Evolutionary conservation across 352 stramenopile genomes (phyloP), one percentile per base, ranked within the genome.

Genomic region (Phytophthora multivora): DNA sequence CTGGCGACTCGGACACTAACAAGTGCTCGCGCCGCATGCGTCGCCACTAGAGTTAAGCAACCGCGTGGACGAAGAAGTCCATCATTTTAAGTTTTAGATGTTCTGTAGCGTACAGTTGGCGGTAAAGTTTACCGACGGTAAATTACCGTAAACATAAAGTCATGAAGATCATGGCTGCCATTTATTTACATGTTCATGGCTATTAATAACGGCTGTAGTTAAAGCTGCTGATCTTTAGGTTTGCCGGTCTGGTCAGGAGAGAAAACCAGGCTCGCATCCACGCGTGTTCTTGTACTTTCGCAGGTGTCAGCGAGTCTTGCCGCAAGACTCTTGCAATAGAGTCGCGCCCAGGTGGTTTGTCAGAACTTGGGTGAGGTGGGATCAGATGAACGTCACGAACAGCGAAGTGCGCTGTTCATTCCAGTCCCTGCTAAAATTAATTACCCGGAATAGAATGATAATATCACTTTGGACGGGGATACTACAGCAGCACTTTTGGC

Each of bases 11-110:
- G 21, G 63, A 68, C 15, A 33, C 36, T 2, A 51, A 31, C 19
- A 69, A 69, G 30, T 69, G 65, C 49, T 54, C 26, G 19, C 60
- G 64, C 51, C 63, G 63, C 26, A 56, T 53, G 45, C 58, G 63
- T n/a, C 64, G 64, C 21, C 11, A 64, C 16, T 72, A 72, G 48
- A 63, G n/a, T 33, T 38, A 26, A 51, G 12, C 28, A 42, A 19
- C 5, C 46, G 11, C 9, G 38, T 42, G 41, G 41, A 10, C 13
- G 13, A 54, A 42, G 43, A 30, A 40, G 15, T 40, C 15, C 13
- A n/a, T 33, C 28, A 3, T 18, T 8, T 12, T 12, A 45, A 42
- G 39, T 51, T 52, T n/a, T 62, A 46, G 28, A 64, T 62, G 51
- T 67, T 67, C 31, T 40, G 51, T 47, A 4, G 38, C 11, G 59